Evolutionary conservation across 2,329 filamentous ascomycete species (phyloP).

Genomic region (Helotiales sp.): DNA sequence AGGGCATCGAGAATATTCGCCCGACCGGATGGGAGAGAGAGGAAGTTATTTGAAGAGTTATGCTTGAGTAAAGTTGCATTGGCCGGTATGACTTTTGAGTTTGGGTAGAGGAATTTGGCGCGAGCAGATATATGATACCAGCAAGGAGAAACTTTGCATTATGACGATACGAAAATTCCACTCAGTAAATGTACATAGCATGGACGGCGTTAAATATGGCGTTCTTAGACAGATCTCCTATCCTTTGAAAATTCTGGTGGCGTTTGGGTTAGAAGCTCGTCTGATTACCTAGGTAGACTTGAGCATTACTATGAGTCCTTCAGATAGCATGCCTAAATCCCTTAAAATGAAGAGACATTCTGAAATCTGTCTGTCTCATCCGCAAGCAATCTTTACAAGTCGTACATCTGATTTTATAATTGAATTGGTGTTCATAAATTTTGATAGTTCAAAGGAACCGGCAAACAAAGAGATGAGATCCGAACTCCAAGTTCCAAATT

Average conservation of each 20-base stretch:
- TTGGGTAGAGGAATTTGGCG: not conserved
- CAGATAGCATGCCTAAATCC: no score
- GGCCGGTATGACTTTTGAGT: not conserved
- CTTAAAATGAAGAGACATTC: no score
- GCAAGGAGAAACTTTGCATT: not conserved
- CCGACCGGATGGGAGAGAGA: constrained; percentile 78
- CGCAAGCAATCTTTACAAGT: no score
- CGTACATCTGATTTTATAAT: no score
- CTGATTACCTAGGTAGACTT: not conserved
- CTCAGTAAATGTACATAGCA: constrained; percentile 14
- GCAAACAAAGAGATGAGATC: no score
- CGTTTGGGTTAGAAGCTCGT: not conserved
- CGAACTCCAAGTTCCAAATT: no score
- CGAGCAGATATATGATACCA: not conserved
- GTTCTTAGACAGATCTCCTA: constrained; percentile 18
- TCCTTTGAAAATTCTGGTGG: constrained; percentile 11
- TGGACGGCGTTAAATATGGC: constrained; percentile 3
- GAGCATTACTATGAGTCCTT: not conserved
- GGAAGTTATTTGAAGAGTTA: constrained; percentile 63
- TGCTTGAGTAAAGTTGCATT: not conserved
- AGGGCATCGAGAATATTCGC: constrained; percentile 61
- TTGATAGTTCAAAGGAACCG: no score
- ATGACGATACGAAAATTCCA: not conserved
- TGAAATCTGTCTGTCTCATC: no score
- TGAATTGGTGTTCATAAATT: no score